Percentiles rank a stretch among this genome's conserved stretches.
phyloP scores from a whole-genome alignment of 768 basidiomycete species.

The Sarcodon aspratus region DNA sequence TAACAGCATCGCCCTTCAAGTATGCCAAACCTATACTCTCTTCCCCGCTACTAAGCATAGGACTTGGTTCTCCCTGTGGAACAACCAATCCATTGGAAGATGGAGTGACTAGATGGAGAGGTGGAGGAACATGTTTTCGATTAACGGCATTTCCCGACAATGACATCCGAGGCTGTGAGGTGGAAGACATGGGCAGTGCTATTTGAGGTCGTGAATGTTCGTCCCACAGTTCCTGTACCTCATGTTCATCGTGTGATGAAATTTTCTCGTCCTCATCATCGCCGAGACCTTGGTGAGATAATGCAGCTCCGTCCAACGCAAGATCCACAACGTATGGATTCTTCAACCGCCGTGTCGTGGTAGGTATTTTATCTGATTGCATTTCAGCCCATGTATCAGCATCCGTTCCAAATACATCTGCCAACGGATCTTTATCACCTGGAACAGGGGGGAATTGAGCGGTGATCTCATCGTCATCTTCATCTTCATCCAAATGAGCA shows the following conservation, averaged over 20 bases:
- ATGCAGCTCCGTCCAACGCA: conserved; percentile 33
- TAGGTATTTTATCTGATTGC: conserved; percentile 21
- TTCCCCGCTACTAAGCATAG: conserved; percentile 19
- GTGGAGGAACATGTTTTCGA: conserved; percentile 43
- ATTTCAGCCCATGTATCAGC: conserved; percentile 52
- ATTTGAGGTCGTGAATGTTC: conserved; percentile 16
- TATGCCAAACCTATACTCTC: conserved; percentile 35
- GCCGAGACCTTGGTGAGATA: conserved; percentile 14
- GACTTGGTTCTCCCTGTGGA: conserved; percentile 21
- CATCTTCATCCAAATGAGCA: conserved; percentile 10
- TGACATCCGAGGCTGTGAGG: conserved; percentile 20
- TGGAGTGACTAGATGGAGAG: conserved; percentile 26
- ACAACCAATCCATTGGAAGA: conserved; percentile 19
- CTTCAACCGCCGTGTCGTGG: conserved; percentile 11
- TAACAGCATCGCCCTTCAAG: conserved; percentile 20
- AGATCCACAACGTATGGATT: conserved; percentile 43
- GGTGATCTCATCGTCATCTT: conserved; percentile 23
- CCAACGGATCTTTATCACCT: conserved; percentile 36
- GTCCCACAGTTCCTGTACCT: conserved; percentile 14
- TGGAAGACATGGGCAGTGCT: conserved; percentile 25
- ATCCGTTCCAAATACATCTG: conserved; percentile 57
- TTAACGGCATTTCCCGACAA: conserved; percentile 8
- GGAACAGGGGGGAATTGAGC: conserved; percentile 24
- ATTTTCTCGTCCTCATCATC: conserved; percentile 16
- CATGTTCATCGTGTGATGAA: conserved; percentile 28